Base-by-base conservation (phyloP, 169 alveolate species). In the Theileria luwenshuni region DNA sequence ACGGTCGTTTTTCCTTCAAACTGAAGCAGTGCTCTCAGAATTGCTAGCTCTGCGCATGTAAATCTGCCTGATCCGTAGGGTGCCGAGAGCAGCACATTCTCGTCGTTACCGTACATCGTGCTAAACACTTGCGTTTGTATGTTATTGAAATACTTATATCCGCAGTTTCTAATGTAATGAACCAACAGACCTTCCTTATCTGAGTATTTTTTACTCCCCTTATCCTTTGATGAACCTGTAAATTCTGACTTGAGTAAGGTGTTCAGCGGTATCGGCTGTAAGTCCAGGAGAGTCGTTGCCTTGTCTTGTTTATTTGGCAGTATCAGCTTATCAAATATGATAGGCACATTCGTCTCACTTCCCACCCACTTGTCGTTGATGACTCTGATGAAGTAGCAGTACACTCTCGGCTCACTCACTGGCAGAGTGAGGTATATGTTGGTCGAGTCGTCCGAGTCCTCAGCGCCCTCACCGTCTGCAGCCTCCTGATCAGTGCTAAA, bases 321-420 rank as follows among this genome's bases (percentile, higher is more conserved):
- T 89, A 92, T 91, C 86, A 96, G 61, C 61, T 83, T 74, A 52
- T 71, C 80, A 43, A 90, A 56, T 19, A 81, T 59, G 43, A 92
- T 77, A 17, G 91, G 81, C 2, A 92, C 71, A 1, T 86, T 77
- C 32, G 92, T 45, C 68, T 85, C 86, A 43, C 93, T 86, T 41
- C 90, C 92, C 10, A 92, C 30, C 94, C 94, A 93, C 76, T 86
- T 94, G 84, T 98, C 99, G 7, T 98, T 94, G 27, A 98, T 94
- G 27, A 97, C 94, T 47, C 98, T 96, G 25, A 99, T 92, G 86
- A 95, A 97, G 84, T 97, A 97, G 70, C 93, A 85, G 27, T 99
- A 98, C 59, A 98, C 98, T 76, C 96, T 74, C 3, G 98, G 98
- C 63, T 98, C 99, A 67, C 94, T 94, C 32, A 98, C 90, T 6